Conservation (phyloP, 106 monocot genomes). For the Vanilla planifolia region DNA sequence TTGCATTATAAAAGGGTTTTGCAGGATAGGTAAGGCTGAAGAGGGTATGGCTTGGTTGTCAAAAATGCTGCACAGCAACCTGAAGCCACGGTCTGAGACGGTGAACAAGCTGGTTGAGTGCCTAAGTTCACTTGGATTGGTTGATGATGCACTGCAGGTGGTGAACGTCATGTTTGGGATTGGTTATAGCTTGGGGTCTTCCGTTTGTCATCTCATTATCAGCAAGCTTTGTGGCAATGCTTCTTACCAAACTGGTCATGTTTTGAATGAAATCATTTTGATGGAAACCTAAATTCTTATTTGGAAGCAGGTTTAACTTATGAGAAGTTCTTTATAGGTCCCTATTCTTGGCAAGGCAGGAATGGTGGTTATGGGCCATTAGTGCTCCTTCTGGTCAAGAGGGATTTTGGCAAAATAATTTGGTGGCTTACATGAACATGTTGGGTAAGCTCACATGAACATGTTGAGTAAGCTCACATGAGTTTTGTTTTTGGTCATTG, state of each 20-base stretch:
- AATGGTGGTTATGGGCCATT: no score
- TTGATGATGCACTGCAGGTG: constrained; percentile 39
- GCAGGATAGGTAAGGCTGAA: constrained; percentile 24
- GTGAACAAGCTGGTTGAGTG: constrained; percentile 24
- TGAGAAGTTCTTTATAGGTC: no score
- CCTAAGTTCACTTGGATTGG: constrained; percentile 17
- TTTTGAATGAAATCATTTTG: constrained; percentile 1
- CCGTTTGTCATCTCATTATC: constrained; percentile 31
- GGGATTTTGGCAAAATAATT: no score
- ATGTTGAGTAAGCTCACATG: no score
- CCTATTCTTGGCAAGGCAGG: no score
- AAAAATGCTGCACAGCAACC: constrained; percentile 36
- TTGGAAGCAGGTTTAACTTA: no score
- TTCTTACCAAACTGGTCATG: background rate
- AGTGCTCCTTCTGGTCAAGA: no score
- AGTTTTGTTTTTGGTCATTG: no score
- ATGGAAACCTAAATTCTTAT: background rate
- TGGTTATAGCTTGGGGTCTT: constrained; percentile 25
- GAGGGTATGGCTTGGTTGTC: constrained; percentile 42
- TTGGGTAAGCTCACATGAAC: no score
- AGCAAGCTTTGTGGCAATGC: constrained; percentile 23
- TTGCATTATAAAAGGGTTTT: constrained; percentile 39
- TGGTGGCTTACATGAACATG: no score
- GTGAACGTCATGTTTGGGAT: constrained; percentile 35
- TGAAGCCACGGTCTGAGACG: constrained; percentile 29